Percentiles rank a stretch among this genome's conserved stretches.
phyloP scores from a whole-genome alignment of 2,329 filamentous ascomycete genomes.

The Ascochyta pisi region DNA sequence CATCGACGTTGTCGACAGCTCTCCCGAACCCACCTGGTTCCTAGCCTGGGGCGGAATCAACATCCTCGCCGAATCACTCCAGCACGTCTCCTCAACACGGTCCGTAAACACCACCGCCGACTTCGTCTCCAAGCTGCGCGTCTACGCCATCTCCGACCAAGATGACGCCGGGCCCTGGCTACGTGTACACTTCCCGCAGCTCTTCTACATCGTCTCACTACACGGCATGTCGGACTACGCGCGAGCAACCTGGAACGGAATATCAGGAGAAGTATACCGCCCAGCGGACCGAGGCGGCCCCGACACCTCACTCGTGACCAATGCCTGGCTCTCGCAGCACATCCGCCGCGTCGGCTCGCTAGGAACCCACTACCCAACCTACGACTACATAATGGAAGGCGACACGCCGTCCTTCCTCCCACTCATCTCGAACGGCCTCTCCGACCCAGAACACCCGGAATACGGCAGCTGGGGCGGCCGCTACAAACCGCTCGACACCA shows the following conservation, averaged over 20 bases:
- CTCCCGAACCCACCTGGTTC: conserved; percentile 56
- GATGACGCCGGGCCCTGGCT: conserved; percentile 61
- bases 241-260: conserved; percentile 58
- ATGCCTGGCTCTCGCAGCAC: conserved; percentile 56
- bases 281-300: conserved; percentile 51
- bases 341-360: conserved; percentile 54
- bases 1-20: conserved; percentile 26
- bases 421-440: conserved; percentile 53
- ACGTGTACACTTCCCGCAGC: conserved; percentile 53
- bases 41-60: conserved; percentile 61
- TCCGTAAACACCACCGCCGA: conserved; percentile 40
- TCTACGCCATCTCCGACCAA: conserved; percentile 63
- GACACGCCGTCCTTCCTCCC: conserved; percentile 54
- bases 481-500: background rate
- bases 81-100: conserved; percentile 42
- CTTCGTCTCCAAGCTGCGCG: conserved; percentile 54
- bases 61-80: conserved; percentile 58
- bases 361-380: conserved; percentile 55
- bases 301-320: conserved; percentile 51
- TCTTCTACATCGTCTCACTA: conserved; percentile 59
- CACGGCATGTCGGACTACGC: conserved; percentile 60
- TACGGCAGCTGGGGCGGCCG: conserved; percentile 56
- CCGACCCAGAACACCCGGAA: conserved; percentile 47
- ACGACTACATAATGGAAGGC: conserved; percentile 56
- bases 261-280: conserved; percentile 52